These are phyloP conservation scores for Clitopilus passeckerianus DNA, from an alignment of 768 basidiomycete species.

Conservation along the genomic window DNA sequence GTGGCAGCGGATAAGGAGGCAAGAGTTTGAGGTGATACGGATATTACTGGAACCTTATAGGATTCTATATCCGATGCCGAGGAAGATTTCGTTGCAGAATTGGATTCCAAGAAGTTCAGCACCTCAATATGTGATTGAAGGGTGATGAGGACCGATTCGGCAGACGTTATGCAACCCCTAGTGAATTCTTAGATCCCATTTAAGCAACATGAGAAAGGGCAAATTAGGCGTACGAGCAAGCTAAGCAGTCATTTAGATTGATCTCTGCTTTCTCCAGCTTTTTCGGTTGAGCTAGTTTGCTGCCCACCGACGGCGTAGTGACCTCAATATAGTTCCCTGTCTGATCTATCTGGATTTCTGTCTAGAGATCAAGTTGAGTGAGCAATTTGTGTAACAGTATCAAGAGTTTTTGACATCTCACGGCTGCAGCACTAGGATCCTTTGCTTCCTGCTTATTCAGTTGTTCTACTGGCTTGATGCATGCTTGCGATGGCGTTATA, in stretches of 20 bases:
- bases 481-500: slow-evolving; percentile 92
- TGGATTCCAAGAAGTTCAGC: slow-evolving; percentile 65
- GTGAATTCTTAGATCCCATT: not conserved
- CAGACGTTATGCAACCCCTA: slow-evolving; percentile 98
- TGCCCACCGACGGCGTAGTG: slow-evolving; percentile 15
- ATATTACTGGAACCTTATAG: slow-evolving; percentile 64
- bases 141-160: slow-evolving; percentile 94
- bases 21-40: slow-evolving; percentile 86
- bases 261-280: slow-evolving; percentile 94
- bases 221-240: slow-evolving; percentile 73
- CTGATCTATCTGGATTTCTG: slow-evolving; percentile 87
- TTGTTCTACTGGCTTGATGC: slow-evolving; percentile 88
- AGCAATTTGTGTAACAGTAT: not conserved
- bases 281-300: slow-evolving; percentile 23
- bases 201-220: not conserved
- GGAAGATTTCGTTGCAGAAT: slow-evolving; percentile 22
- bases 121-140: slow-evolving; percentile 95
- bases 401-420: slow-evolving; percentile 13
- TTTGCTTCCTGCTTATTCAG: slow-evolving; percentile 24
- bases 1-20: slow-evolving; percentile 73
- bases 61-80: slow-evolving; percentile 17
- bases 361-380: slow-evolving; percentile 40
- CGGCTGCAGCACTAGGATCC: slow-evolving; percentile 30
- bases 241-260: slow-evolving; percentile 94
- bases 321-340: slow-evolving; percentile 89